These are phyloP conservation scores for Lactarius tabidus DNA, from an alignment of 768 basidiomycete species.

Conservation along the genomic window DNA sequence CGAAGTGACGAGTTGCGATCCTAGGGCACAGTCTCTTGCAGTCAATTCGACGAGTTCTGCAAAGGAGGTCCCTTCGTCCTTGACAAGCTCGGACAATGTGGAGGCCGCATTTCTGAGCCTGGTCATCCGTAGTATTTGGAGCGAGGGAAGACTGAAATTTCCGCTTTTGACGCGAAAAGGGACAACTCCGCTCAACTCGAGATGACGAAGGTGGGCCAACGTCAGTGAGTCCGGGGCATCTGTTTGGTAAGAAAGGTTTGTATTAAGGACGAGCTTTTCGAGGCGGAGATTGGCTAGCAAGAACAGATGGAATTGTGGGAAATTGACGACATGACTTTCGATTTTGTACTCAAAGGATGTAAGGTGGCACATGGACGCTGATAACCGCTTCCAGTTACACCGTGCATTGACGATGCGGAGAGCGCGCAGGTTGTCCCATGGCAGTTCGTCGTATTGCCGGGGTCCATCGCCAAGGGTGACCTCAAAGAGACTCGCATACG, in stretches of 20 bases:
- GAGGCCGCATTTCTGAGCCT: background rate
- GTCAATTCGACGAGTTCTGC: slow-evolving; percentile 19
- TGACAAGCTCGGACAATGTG: slow-evolving; percentile 1
- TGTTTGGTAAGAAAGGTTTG: background rate
- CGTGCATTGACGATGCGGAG: slow-evolving; percentile 4
- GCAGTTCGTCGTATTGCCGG: background rate
- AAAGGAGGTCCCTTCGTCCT: slow-evolving; percentile 15
- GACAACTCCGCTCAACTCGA: slow-evolving; percentile 12
- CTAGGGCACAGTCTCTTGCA: slow-evolving; percentile 1
- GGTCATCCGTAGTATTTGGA: slow-evolving; percentile 14
- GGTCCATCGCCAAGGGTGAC: background rate
- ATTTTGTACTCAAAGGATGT: slow-evolving; percentile 23
- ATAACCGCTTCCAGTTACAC: slow-evolving; percentile 9
- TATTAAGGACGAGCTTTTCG: slow-evolving; percentile 22
- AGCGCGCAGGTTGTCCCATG: slow-evolving; percentile 7
- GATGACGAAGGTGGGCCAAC: slow-evolving; percentile 17
- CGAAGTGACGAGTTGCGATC: background rate
- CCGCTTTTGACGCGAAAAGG: background rate
- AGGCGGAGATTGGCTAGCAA: slow-evolving; percentile 28
- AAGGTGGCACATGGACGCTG: slow-evolving; percentile 1
- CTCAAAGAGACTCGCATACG: background rate
- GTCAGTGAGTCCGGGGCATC: background rate
- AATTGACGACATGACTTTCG: slow-evolving; percentile 1
- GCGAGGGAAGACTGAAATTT: slow-evolving; percentile 18
- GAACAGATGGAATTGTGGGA: slow-evolving; percentile 20